phyloP scores from a whole-genome alignment of 73 alveolate species.

The Blepharisma stoltei region DNA sequence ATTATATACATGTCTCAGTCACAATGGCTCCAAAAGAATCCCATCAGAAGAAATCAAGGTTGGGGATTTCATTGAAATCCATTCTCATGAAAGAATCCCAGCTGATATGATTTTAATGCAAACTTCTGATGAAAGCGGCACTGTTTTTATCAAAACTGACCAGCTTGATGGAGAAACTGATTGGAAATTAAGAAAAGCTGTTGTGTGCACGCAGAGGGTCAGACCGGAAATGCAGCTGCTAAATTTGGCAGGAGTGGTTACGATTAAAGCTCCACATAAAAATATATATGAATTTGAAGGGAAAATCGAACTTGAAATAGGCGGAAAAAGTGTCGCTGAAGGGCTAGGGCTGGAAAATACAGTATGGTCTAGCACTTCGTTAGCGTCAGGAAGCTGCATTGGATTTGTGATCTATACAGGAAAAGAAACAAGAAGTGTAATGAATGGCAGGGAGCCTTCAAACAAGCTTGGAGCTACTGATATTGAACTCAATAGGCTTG shows the following conservation, averaged over 20 bases:
- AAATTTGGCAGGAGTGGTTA: constrained; percentile 21
- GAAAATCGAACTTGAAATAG: constrained; percentile 14
- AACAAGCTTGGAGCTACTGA: constrained; percentile 78
- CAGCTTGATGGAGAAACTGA: constrained; percentile 97
- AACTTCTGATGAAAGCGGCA: constrained; percentile 61
- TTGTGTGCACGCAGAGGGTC: constrained; percentile 56
- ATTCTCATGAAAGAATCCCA: constrained; percentile 79
- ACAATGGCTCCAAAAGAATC: constrained; percentile 40
- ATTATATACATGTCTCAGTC: constrained; percentile 7
- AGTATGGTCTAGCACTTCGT: constrained; percentile 79
- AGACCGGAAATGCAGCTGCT: not conserved
- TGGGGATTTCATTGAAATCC: constrained; percentile 82
- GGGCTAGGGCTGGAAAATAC: constrained; percentile 67
- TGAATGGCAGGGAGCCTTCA: constrained; percentile 72
- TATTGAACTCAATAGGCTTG: constrained; percentile 68
- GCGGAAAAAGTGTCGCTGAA: constrained; percentile 48
- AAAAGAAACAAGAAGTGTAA: constrained; percentile 75
- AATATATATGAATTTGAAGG: constrained; percentile 77
- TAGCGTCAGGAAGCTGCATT: constrained; percentile 71
- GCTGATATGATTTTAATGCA: constrained; percentile 80
- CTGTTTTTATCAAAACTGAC: constrained; percentile 82
- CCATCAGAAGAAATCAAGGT: constrained; percentile 44
- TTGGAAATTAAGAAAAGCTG: constrained; percentile 93
- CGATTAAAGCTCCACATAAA: constrained; percentile 59
- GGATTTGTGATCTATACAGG: constrained; percentile 88